Base-by-base conservation (phyloP, 2,329 filamentous ascomycete species). In the Blumeria graminis region DNA sequence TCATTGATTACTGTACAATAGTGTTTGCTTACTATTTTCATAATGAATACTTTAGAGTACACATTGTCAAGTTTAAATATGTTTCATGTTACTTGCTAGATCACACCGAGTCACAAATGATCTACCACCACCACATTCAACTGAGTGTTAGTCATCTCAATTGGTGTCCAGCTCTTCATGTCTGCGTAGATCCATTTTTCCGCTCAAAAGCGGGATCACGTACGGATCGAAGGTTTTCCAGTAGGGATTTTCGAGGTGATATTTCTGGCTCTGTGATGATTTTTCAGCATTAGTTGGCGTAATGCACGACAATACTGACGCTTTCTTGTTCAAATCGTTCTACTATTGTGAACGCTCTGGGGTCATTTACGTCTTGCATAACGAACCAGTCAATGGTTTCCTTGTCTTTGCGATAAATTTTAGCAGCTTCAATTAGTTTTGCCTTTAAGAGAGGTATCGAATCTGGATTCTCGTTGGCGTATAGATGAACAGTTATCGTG, bases 361-460 rank as follows among this genome's bases (percentile, higher is more conserved):
- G 73, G 66, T 86, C 82, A 63, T 76, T 72, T 57, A 79, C 74
- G 63, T 81, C 80, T 70, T 86, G 83, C 83, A 86, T 86, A 60
- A 87, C 82, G 68, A 84, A 78, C 83, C 83, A 86, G 55, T 13
- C 75, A 57, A 81, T 64, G 0, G 77, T 85, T 71, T 86, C 83
- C 65, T 77, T 77, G 70, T 86, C 83, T 61, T 83, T 73, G 60
- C 75, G 77, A 70, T 86, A 86, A 60, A 86, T 74, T 60, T 78
- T 75, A 58, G 80, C 80, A n/a, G 83, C 83, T 67, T 87, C 83
- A 65, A 82, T 75, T 57, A 87, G 77, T 71, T 86, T 87, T 57
- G 77, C 77, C 63, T 79, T 77, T 58, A 87, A 71, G 68, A 82
- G 84, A 59, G 72, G 70, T 69, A 86, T 80, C 65, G 72, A 73